Evolutionary conservation across 768 basidiomycete genomes (phyloP).

Genomic region (Tubosaeta sp.): DNA sequence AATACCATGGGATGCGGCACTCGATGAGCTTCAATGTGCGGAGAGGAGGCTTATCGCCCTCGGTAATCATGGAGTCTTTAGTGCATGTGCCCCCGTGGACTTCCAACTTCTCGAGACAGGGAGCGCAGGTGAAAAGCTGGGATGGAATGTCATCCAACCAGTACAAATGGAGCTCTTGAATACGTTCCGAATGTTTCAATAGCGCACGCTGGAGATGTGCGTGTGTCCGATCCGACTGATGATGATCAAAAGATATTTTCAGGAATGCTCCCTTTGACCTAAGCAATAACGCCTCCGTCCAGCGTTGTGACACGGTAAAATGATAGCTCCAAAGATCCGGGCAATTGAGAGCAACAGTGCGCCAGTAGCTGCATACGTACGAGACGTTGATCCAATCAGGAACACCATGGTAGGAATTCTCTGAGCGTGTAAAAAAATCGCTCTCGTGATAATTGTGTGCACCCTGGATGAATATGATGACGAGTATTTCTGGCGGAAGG

Average conservation of each 20-base stretch:
- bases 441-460: not conserved
- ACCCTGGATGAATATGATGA: not conserved
- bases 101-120: not conserved
- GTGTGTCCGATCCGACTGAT: not conserved
- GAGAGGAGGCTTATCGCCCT: not conserved
- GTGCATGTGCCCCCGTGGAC: not conserved
- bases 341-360: not conserved
- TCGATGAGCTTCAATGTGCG: not conserved
- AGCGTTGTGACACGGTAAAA: constrained; percentile 27
- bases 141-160: no score
- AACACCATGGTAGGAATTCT: not conserved
- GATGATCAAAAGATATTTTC: not conserved
- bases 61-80: not conserved
- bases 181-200: not conserved
- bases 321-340: constrained; percentile 10
- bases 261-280: constrained; percentile 39
- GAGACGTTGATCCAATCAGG: not conserved
- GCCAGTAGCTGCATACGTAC: not conserved
- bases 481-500: not conserved
- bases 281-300: constrained; percentile 38
- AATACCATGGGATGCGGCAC: not conserved
- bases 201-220: not conserved
- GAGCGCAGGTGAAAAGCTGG: not conserved
- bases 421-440: not conserved
- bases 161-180: not conserved